A percentile compares a stretch with the other conserved stretches of the same genome.
Conservation (phyloP, 257 asterid species). For the Jacaranda mimosifolia region DNA sequence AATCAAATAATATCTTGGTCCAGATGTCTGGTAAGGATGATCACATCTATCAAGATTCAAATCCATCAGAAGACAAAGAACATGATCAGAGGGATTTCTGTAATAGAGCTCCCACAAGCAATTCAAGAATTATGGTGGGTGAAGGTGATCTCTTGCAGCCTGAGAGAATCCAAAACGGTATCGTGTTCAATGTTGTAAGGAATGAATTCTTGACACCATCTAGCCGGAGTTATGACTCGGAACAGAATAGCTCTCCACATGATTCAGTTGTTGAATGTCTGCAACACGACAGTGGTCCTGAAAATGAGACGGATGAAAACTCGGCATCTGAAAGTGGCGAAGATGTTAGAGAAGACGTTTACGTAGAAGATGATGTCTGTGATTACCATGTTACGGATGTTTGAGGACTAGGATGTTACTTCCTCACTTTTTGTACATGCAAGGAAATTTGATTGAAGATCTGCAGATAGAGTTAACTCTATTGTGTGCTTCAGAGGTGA, state of each 20-base stretch:
- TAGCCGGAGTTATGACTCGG: conserved; percentile 65
- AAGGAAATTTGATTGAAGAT: too few species aligned
- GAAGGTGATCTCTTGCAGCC: conserved; percentile 93
- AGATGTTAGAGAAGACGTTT: conserved; percentile 40
- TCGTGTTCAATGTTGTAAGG: conserved; percentile 83
- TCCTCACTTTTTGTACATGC: too few species aligned
- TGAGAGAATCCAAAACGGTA: conserved; percentile 73
- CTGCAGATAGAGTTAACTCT: too few species aligned
- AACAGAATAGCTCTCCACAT: conserved; percentile 42
- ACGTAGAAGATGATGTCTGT: conserved; percentile 35
- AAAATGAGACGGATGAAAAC: conserved; percentile 64
- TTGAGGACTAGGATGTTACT: conserved; percentile 16
- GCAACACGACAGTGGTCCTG: conserved; percentile 67
- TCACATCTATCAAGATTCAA: conserved; percentile 51
- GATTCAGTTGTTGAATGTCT: conserved; percentile 66
- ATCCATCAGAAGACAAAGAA: conserved; percentile 61
- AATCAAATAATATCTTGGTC: conserved; percentile 32
- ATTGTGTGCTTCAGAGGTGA: too few species aligned
- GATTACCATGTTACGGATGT: conserved; percentile 48
- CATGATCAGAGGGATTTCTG: conserved; percentile 55
- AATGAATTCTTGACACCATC: conserved; percentile 76
- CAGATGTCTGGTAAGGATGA: conserved; percentile 42
- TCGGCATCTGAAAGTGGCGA: conserved; percentile 68
- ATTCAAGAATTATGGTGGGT: conserved; percentile 64
- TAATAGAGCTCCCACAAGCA: conserved; percentile 22